These are phyloP conservation scores for Cryptococcus sp. DNA, from an alignment of 1,284 basidiomycete species.

Conservation along the genomic window DNA sequence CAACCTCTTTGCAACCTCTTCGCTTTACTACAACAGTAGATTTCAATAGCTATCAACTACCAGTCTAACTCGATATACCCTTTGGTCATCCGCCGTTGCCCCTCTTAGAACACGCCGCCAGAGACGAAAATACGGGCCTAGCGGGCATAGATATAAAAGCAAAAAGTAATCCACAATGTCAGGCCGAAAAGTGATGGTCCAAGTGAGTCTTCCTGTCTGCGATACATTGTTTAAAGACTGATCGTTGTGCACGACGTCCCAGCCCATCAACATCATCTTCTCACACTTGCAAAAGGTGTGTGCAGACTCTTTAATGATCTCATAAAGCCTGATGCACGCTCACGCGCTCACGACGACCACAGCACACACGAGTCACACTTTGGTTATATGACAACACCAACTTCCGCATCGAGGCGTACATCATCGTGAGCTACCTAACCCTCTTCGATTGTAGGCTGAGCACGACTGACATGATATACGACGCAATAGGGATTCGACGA, in stretches of 20 bases:
- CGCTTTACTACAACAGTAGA: neutral
- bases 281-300: constrained; percentile 80
- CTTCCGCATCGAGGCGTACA: constrained; percentile 94
- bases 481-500: constrained; percentile 89
- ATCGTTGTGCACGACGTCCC: constrained; percentile 8
- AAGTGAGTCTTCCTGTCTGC: constrained; percentile 62
- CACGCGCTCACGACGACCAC: constrained; percentile 15
- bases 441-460: neutral
- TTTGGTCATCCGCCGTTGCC: neutral
- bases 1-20: neutral
- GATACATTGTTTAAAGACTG: neutral
- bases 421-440: constrained; percentile 67
- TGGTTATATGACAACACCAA: constrained; percentile 99
- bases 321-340: constrained; percentile 10
- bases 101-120: neutral
- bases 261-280: constrained; percentile 93
- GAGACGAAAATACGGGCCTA: constrained; percentile 10
- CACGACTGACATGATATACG: no score
- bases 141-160: constrained; percentile 16
- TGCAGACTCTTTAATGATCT: constrained; percentile 2
- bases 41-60: neutral
- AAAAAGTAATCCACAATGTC: constrained; percentile 65
- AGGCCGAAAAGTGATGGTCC: constrained; percentile 93
- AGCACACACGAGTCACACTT: constrained; percentile 84
- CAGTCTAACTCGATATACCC: neutral